Evolutionary conservation across 2,329 filamentous ascomycete species (phyloP), one percentile per base, ranked within the genome.

Genomic region (Talaromyces sp.): DNA sequence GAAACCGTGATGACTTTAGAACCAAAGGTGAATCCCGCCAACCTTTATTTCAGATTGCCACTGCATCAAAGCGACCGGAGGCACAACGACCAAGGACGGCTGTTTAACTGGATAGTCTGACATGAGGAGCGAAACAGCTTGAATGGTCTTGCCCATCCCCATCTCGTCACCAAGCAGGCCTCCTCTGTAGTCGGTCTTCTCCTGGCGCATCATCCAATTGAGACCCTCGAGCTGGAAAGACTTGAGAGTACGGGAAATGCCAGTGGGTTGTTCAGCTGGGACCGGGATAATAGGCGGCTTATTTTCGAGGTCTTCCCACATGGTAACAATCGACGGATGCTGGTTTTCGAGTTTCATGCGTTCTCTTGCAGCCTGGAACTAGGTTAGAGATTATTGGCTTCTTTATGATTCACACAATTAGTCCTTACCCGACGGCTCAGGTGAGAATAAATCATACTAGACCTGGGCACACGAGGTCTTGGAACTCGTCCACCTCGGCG

Each of bases 81-180:
- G 93, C 0, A 96, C 92, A 35, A 97, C 83, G 1, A 98, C 93
- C 4, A 98, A 81, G 0, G 91, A 90, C 1, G 95, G 93, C 58
- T 88, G 79, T 66, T 89, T 89, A 24, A 87, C 89, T 3, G 93
- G 93, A 69, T 90, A 97, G 72, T 98, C 93, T 0, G 93, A 97
- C 95, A 98, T 98, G 75, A 99, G 92, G 51, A 99, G 83, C 3
- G 93, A 97, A 19, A 99, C 95, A 2, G 95, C 93, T 75, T 99
- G 95, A 56, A 99, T 98, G 0, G 95, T 99, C 79, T 99, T 99
- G 55, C 95, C 95, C 78, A 99, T 90, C 7, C 95, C 95, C 95
- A 99, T 99, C 76, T 99, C 95, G 68, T 99, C 95, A 62, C 95
- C 95, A 1, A 99, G 83, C 2, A 99, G 81, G 14, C 95, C 95